Evolutionary conservation across 768 basidiomycete genomes (phyloP).

Genomic region (Boletus subparvulus): DNA sequence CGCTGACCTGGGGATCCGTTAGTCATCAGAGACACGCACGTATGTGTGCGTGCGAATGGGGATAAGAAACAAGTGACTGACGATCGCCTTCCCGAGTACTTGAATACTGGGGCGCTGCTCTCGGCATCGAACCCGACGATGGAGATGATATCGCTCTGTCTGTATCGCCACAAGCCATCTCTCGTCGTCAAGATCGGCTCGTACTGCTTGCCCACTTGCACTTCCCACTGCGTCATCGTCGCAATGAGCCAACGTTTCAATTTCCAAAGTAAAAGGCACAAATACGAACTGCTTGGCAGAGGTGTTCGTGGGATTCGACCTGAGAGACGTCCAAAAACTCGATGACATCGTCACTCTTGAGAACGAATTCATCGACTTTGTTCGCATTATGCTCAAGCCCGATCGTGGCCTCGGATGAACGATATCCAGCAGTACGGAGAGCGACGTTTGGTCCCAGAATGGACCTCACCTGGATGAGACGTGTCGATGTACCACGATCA

Average conservation of each 20-base stretch:
- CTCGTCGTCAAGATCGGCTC: slow-evolving; percentile 22
- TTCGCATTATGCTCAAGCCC: not conserved
- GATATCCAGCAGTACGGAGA: slow-evolving; percentile 8
- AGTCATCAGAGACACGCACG: too few relatives aligned
- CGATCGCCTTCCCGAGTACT: slow-evolving; percentile 5
- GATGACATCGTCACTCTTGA: not conserved
- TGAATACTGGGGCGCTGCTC: slow-evolving; percentile 8
- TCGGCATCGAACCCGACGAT: slow-evolving; percentile 17
- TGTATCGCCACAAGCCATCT: slow-evolving; percentile 26
- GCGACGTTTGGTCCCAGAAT: slow-evolving; percentile 10
- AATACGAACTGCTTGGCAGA: slow-evolving; percentile 18
- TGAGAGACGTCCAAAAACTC: slow-evolving; percentile 20
- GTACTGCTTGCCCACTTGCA: slow-evolving; percentile 17
- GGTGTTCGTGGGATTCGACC: slow-evolving; percentile 10
- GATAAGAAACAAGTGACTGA: too few relatives aligned
- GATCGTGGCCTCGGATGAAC: slow-evolving; percentile 7
- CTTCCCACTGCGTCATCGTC: slow-evolving; percentile 13
- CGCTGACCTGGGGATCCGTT: too few relatives aligned
- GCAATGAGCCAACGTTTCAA: not conserved
- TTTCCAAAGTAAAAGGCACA: too few relatives aligned
- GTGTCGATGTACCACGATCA: not conserved
- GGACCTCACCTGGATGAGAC: slow-evolving; percentile 8
- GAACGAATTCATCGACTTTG: slow-evolving; percentile 12
- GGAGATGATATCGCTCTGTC: slow-evolving; percentile 17
- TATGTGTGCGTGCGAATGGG: too few relatives aligned